phyloP scores from a whole-genome alignment of 768 basidiomycete species.

The Cystofilobasidium ferigula region DNA sequence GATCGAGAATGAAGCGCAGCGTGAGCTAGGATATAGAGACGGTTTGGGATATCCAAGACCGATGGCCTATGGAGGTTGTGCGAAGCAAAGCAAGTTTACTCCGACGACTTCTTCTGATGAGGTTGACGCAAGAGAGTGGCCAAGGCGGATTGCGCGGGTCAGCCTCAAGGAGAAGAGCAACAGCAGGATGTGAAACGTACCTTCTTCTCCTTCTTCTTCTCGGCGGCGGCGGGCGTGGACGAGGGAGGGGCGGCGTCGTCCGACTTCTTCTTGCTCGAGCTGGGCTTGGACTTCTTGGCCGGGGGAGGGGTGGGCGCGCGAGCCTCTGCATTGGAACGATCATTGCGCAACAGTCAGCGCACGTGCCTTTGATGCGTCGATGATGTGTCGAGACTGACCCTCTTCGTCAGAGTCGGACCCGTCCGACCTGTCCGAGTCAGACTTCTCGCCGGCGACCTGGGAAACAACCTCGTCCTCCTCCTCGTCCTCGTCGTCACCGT shows the following conservation, averaged over 20 bases:
- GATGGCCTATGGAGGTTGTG: too few species aligned
- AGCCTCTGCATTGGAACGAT: background rate
- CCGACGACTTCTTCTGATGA: slow-evolving; percentile 7
- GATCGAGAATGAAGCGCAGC: too few species aligned
- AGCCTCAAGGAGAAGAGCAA: background rate
- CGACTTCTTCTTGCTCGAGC: background rate
- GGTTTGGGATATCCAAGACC: too few species aligned
- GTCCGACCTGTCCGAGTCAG: background rate
- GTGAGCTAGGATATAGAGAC: too few species aligned
- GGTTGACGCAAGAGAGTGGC: too few species aligned
- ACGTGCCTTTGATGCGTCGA: too few species aligned
- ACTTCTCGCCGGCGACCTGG: slow-evolving; percentile 40
- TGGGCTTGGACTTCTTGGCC: slow-evolving; percentile 16
- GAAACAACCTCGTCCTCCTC: slow-evolving; percentile 47
- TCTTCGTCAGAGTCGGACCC: slow-evolving; percentile 11
- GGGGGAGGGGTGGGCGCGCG: slow-evolving; percentile 6
- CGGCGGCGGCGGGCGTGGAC: background rate
- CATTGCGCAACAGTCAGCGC: too few species aligned
- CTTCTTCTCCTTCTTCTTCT: slow-evolving; percentile 16
- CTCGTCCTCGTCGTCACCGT: slow-evolving; percentile 52
- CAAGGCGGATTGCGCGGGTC: background rate
- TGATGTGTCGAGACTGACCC: background rate
- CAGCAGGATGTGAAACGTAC: background rate
- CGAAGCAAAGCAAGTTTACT: background rate
- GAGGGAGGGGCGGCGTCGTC: background rate